Evolutionary conservation across 2,329 filamentous ascomycete species (phyloP).

Genomic region (Apiospora phragmitis): DNA sequence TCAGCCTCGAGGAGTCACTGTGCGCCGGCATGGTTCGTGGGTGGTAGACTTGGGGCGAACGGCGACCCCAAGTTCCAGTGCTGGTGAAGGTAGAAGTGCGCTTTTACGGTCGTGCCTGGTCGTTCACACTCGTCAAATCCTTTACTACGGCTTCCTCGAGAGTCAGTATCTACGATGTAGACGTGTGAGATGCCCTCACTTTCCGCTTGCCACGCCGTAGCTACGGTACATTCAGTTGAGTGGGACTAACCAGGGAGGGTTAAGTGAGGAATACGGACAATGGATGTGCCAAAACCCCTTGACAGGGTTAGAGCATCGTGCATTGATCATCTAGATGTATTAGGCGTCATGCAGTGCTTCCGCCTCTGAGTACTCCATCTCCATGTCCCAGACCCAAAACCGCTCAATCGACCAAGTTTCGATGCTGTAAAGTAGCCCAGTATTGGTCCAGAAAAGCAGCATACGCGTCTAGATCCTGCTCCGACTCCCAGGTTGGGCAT

Average conservation of each 20-base stretch:
- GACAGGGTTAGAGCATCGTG: not conserved
- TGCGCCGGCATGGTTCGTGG: no score
- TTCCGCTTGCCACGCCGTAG: not conserved
- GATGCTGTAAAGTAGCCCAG: not conserved
- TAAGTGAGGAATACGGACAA: no score
- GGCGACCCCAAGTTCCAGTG: no score
- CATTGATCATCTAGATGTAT: not conserved
- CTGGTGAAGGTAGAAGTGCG: no score
- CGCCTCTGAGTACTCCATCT: not conserved
- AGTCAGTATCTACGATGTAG: not conserved
- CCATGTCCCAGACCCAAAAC: not conserved
- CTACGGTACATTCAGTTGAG: no score
- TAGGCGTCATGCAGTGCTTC: not conserved
- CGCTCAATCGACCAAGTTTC: not conserved
- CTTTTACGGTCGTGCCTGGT: no score
- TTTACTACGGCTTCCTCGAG: not conserved
- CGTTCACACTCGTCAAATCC: no score
- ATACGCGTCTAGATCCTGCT: not conserved
- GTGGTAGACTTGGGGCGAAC: no score
- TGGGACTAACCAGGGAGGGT: no score
- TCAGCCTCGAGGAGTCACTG: no score
- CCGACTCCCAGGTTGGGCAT: not conserved
- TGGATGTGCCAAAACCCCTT: no score
- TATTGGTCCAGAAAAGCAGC: not conserved
- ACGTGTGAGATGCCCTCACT: not conserved